Conservation (phyloP, 2,329 filamentous ascomycete species). For the Colletotrichum lupini region DNA sequence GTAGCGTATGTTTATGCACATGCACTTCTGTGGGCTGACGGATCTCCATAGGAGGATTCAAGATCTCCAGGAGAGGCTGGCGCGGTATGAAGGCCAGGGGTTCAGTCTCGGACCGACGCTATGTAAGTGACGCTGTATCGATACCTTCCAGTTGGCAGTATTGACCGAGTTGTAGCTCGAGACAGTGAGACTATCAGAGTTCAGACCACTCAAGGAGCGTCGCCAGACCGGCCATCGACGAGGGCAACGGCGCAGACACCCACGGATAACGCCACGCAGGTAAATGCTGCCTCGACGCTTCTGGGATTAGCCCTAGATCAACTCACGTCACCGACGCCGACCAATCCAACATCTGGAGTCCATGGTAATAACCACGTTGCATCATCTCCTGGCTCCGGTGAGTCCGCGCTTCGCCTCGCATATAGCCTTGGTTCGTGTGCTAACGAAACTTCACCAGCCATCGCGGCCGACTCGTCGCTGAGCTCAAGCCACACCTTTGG, state of each 20-base stretch:
- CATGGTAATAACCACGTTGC: not conserved
- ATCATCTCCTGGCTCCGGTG: constrained; percentile 14
- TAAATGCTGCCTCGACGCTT: constrained; percentile 22
- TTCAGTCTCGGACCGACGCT: not conserved
- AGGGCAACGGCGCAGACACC: constrained; percentile 13
- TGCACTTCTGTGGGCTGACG: not conserved
- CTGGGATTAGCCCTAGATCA: constrained; percentile 16
- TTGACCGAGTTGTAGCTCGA: not conserved
- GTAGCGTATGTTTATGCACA: too few species aligned
- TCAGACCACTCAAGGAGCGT: not conserved
- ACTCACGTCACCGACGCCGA: not conserved
- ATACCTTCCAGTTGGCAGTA: not conserved
- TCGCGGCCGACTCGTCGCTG: constrained; percentile 35
- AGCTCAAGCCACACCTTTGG: constrained; percentile 37
- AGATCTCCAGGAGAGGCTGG: constrained; percentile 35
- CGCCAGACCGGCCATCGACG: not conserved
- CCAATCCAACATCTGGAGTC: not conserved
- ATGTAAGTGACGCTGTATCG: not conserved
- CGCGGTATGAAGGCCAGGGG: constrained; percentile 33
- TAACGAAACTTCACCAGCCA: constrained; percentile 9
- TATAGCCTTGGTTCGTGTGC: too few species aligned
- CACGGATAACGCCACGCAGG: constrained; percentile 24
- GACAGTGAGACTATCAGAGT: not conserved
- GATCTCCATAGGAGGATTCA: constrained; percentile 27
- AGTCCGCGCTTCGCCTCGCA: not conserved